Base-by-base conservation (phyloP, 2,329 filamentous ascomycete genomes). In the Pseudocercospora crystallina region DNA sequence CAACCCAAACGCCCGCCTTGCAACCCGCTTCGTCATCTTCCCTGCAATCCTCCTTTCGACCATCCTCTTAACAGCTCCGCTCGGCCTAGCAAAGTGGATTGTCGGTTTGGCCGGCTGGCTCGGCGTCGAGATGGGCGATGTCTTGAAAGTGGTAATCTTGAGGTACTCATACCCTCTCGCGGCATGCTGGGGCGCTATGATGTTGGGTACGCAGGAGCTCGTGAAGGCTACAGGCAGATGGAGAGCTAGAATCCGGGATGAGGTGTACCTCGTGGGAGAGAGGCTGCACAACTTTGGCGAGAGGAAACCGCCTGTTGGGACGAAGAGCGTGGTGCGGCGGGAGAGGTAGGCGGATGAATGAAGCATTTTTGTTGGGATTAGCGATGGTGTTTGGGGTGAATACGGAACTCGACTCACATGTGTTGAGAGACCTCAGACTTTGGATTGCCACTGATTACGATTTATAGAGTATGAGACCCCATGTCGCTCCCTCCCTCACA, bases 241-340 rank as follows among this genome's bases (percentile, higher is more conserved):
- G 91, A 83, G 88, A 62, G 78, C 84, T 50, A 82, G 86, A 51
- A 90, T 99, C 40, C 79, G 90, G 34, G 95, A 99, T 69, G 95
- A 99, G 71, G 91, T 95, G 0, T 99, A 99, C 69, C 76, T 99
- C 38, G 94, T 97, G 65, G 94, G 94, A 2, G 92, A 99, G 73
- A 77, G 91, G 53, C 72, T 99, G 64, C 95, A 99, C 73, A 99
- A 99, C 69, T 95, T 96, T 71, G 89, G 90, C 2, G 85, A 87
- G 66, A 73, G 61, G 60, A 70, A 57, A 52, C 66, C 69, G 42
- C 67, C 67, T 7, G 55, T 50, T 37, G 65, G 65, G 8, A 67
- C 58, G 42, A 56, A 54, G 56, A 65, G 61, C 52, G 61, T 68
- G 15, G 56, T 67, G n/a, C 62, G 64, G 47, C 61, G 55, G 53